Evolutionary conservation across 306 rosid genomes (phyloP).

Genomic region (Argentina anserina): DNA sequence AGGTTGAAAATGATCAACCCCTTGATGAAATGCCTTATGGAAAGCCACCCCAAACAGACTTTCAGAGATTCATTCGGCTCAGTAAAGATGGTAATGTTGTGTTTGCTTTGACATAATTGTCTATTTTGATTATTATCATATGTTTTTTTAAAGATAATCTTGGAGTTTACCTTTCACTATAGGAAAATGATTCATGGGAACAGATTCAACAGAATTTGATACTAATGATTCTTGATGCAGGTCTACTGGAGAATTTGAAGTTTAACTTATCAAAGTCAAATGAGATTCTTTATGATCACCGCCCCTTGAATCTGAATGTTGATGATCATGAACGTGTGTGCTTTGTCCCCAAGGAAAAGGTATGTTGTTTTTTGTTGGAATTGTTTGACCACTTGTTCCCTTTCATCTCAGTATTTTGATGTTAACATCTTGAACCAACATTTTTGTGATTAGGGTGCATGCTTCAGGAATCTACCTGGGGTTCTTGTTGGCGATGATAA

Average conservation of each 20-base stretch:
- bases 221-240: conserved; percentile 24
- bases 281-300: conserved; percentile 50
- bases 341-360: conserved; percentile 64
- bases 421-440: neutral
- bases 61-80: conserved; percentile 54
- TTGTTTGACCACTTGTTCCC: neutral
- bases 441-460: conserved; percentile 54
- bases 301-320: conserved; percentile 41
- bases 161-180: neutral
- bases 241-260: conserved; percentile 22
- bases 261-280: neutral
- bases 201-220: no score
- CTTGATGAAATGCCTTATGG: conserved; percentile 49
- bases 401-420: neutral
- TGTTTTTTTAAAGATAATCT: neutral
- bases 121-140: neutral
- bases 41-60: conserved; percentile 43
- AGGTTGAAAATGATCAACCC: conserved; percentile 55
- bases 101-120: neutral
- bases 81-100: conserved; percentile 45
- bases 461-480: conserved; percentile 77
- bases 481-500: conserved; percentile 55
- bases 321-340: conserved; percentile 76
- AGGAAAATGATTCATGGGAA: neutral
- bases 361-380: conserved; percentile 1